Conservation (phyloP, 208 protist genomes). For the Trypanosoma congolense region DNA sequence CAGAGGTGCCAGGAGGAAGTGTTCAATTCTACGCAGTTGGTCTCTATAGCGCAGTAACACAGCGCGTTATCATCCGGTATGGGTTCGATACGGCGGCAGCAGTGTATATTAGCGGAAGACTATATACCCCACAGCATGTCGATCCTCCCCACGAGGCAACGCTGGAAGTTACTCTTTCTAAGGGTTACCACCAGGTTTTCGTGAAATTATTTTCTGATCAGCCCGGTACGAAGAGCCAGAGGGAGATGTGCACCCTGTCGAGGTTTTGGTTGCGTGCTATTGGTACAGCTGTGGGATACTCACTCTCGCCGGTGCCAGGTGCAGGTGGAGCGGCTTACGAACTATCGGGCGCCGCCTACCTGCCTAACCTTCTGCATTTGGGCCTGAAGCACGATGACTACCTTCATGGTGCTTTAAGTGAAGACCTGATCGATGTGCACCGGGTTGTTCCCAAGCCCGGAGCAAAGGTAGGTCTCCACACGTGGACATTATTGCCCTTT, state of each 20-base stretch:
- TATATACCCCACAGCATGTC: background rate
- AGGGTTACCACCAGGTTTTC: slow-evolving; percentile 14
- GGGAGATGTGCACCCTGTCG: background rate
- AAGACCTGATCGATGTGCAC: slow-evolving; percentile 9
- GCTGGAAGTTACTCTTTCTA: slow-evolving; percentile 1
- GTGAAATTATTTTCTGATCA: slow-evolving; percentile 15
- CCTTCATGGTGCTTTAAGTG: slow-evolving; percentile 9
- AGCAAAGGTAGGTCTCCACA: background rate
- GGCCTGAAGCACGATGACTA: slow-evolving; percentile 2
- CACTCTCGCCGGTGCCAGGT: background rate
- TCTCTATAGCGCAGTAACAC: slow-evolving; percentile 10
- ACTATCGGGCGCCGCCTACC: background rate
- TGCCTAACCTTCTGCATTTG: slow-evolving; percentile 9
- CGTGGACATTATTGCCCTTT: slow-evolving; percentile 8
- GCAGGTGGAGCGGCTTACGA: slow-evolving; percentile 6
- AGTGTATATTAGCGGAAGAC: slow-evolving; percentile 8
- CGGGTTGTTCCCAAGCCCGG: slow-evolving; percentile 2
- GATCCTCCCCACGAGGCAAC: background rate
- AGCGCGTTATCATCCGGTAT: slow-evolving; percentile 11
- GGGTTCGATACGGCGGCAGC: slow-evolving; percentile 9
- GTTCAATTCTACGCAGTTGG: slow-evolving; percentile 14
- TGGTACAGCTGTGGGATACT: slow-evolving; percentile 16
- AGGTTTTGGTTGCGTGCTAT: slow-evolving; percentile 7
- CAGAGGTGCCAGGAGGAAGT: slow-evolving; percentile 1
- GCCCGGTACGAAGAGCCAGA: background rate